phyloP scores from a whole-genome alignment of 169 alveolate species.

The Fabrea salina region DNA sequence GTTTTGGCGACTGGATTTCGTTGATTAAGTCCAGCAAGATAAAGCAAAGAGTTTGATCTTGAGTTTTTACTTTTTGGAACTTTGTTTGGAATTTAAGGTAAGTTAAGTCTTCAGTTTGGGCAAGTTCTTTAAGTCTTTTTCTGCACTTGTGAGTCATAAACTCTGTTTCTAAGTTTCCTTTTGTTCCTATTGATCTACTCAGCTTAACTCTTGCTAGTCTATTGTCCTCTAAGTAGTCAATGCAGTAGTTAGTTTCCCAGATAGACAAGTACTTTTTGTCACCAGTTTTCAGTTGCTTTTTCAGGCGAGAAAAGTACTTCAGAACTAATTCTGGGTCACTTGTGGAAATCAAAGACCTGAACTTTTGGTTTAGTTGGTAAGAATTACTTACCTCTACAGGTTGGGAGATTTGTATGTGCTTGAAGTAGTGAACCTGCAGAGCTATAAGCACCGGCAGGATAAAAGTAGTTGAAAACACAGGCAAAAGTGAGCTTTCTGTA shows the following conservation, averaged over 20 bases:
- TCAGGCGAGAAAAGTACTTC: too few species aligned
- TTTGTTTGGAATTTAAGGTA: neutral
- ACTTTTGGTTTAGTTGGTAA: too few species aligned
- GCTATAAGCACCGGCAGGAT: too few species aligned
- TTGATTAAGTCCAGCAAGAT: neutral
- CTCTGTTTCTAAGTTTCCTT: neutral
- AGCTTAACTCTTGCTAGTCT: constrained; percentile 10
- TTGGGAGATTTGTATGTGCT: too few species aligned
- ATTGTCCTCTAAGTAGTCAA: neutral
- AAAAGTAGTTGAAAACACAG: too few species aligned
- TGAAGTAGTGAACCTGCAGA: too few species aligned
- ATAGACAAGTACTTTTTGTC: too few species aligned
- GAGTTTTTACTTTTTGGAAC: neutral
- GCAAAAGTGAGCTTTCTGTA: too few species aligned
- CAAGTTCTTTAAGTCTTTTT: neutral
- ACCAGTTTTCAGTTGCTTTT: too few species aligned
- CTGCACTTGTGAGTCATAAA: neutral
- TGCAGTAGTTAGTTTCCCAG: constrained; percentile 7
- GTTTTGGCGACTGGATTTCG: neutral
- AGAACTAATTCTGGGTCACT: too few species aligned
- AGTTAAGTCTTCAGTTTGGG: neutral
- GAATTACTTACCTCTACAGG: too few species aligned
- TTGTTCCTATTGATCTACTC: neutral
- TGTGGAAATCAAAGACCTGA: too few species aligned
- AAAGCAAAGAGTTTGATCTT: neutral